These are phyloP conservation scores for Cylindrodendrum hubeiense DNA, from an alignment of 2,329 filamentous ascomycete genomes.

Conservation along the genomic window DNA sequence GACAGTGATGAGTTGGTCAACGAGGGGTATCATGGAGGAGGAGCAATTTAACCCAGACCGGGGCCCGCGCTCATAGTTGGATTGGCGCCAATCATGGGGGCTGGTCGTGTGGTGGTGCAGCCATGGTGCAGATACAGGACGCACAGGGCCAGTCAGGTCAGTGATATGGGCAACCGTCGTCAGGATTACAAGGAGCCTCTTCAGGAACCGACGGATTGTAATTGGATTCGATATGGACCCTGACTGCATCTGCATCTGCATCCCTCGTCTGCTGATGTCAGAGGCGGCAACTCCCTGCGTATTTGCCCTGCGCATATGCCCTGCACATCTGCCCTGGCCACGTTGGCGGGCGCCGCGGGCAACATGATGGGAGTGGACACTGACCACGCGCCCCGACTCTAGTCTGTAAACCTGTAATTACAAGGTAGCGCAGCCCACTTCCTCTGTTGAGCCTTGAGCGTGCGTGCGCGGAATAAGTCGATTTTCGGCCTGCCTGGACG, in stretches of 20 bases:
- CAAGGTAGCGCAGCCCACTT: conserved; percentile 1
- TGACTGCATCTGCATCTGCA: conserved; percentile 4
- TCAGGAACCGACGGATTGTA: background rate
- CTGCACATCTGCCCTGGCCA: no score
- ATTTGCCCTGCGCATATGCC: background rate
- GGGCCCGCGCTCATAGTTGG: conserved; percentile 2
- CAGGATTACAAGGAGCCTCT: background rate
- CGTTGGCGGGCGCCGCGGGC: no score
- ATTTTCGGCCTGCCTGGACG: conserved; percentile 7
- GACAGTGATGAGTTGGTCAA: background rate
- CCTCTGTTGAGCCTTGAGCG: no score
- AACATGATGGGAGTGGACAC: background rate
- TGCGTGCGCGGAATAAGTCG: conserved; percentile 16
- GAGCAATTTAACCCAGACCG: conserved; percentile 22
- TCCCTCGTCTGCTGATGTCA: background rate
- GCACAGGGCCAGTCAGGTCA: no score
- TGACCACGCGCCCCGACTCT: conserved; percentile 6
- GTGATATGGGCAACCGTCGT: background rate
- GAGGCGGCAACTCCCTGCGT: background rate
- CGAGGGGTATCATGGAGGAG: conserved; percentile 11
- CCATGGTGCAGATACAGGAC: background rate
- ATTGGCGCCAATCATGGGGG: background rate
- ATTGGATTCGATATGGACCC: background rate
- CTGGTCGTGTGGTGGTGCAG: background rate
- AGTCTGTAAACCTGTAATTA: background rate